Evolutionary conservation across 2,329 filamentous ascomycete species (phyloP).

Genomic region (Rugonectria rugulosa): DNA sequence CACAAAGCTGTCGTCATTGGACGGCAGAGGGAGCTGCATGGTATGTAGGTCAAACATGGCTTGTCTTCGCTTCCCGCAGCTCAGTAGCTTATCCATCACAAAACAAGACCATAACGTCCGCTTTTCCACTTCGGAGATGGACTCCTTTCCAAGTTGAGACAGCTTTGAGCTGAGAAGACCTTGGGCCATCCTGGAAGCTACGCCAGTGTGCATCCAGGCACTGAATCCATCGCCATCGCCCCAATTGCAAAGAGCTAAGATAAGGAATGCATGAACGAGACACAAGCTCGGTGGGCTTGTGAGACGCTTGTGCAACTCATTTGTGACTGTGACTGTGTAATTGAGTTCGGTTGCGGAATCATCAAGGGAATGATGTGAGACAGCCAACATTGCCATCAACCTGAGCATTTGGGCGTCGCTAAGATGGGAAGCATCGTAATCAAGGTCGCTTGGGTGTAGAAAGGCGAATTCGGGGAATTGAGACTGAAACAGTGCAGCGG

Average conservation of each 20-base stretch:
- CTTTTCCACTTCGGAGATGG: constrained; percentile 31
- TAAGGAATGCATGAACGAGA: constrained; percentile 32
- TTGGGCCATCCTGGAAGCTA: constrained; percentile 36
- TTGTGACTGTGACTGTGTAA: constrained; percentile 2
- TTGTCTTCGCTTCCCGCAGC: constrained; percentile 33
- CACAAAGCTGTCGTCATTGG: constrained; percentile 30
- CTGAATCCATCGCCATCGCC: constrained; percentile 37
- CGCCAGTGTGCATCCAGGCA: constrained; percentile 38
- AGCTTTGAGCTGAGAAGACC: constrained; percentile 31
- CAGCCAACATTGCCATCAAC: constrained; percentile 24
- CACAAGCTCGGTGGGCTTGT: constrained; percentile 21
- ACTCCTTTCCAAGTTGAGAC: constrained; percentile 22
- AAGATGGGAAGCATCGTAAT: constrained; percentile 23
- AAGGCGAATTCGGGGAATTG: constrained; percentile 38
- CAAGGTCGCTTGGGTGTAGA: constrained; percentile 34
- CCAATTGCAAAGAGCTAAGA: constrained; percentile 34
- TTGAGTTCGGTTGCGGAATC: background rate
- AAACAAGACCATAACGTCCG: constrained; percentile 36
- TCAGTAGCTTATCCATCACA: constrained; percentile 33
- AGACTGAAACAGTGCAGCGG: constrained; percentile 25
- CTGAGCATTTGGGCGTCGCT: constrained; percentile 21
- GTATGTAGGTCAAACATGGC: constrained; percentile 30
- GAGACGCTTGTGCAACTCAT: constrained; percentile 26
- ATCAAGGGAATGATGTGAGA: constrained; percentile 25
- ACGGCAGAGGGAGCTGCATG: constrained; percentile 25